Evolutionary conservation across 139 green algal species (phyloP).

Genomic region (Picochlorum sp.): DNA sequence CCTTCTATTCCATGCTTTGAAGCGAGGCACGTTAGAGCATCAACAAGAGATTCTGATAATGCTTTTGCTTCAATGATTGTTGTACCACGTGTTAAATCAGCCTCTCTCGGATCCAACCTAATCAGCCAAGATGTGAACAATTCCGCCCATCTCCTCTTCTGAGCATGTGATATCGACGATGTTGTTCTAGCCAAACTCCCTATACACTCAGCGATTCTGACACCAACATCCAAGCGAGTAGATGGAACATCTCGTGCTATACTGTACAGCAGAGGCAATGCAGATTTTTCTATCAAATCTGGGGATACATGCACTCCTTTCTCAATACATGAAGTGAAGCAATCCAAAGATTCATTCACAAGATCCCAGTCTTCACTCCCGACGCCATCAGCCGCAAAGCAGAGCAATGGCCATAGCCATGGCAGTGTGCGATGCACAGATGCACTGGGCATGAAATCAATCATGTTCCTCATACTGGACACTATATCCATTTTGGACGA

Average conservation of each 20-base stretch:
- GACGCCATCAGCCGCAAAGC: slow-evolving; percentile 55
- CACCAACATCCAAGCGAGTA: neutral
- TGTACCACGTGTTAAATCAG: slow-evolving; percentile 24
- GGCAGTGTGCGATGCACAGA: slow-evolving; percentile 24
- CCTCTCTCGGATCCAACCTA: slow-evolving; percentile 9
- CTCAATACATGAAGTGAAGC: slow-evolving; percentile 33
- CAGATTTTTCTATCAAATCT: slow-evolving; percentile 16
- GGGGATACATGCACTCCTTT: slow-evolving; percentile 14
- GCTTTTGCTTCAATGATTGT: neutral
- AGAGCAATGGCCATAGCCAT: slow-evolving; percentile 59
- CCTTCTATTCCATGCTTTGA: slow-evolving; percentile 28
- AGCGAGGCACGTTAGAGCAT: slow-evolving; percentile 28
- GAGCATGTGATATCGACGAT: neutral
- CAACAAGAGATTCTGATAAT: slow-evolving; percentile 5
- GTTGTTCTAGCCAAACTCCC: neutral
- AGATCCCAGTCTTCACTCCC: slow-evolving; percentile 19
- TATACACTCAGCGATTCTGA: neutral
- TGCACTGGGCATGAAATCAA: slow-evolving; percentile 7
- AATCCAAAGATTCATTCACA: slow-evolving; percentile 21
- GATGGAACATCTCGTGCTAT: slow-evolving; percentile 19
- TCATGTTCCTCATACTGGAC: slow-evolving; percentile 18
- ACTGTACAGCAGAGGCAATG: slow-evolving; percentile 31
- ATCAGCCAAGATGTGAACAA: slow-evolving; percentile 4
- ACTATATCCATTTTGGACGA: slow-evolving; percentile 5
- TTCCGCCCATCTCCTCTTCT: neutral